Percentiles rank a stretch among this genome's conserved stretches.
Conservation (phyloP, 2,329 filamentous ascomycete genomes). For the Colletotrichum somersetense region DNA sequence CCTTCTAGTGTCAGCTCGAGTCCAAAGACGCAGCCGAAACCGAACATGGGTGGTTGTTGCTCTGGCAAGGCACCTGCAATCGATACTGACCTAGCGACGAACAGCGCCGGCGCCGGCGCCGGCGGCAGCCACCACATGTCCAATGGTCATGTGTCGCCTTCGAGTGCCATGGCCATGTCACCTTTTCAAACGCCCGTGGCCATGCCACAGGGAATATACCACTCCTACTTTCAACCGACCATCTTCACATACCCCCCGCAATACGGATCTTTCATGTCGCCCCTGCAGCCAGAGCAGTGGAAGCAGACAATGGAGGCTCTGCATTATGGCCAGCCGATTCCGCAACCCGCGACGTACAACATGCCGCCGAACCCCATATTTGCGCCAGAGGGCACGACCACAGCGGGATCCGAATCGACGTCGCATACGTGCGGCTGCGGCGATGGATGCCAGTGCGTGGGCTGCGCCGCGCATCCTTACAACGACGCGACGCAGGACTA, state of each 20-base stretch:
- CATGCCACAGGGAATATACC: slow-evolving; percentile 55
- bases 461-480: slow-evolving; percentile 76
- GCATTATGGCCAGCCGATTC: slow-evolving; percentile 52
- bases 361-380: slow-evolving; percentile 33
- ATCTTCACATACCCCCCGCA: slow-evolving; percentile 67
- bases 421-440: slow-evolving; percentile 71
- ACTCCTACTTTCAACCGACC: slow-evolving; percentile 58
- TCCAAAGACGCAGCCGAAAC: slow-evolving; percentile 38
- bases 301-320: slow-evolving; percentile 59
- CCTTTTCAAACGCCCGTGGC: slow-evolving; percentile 53
- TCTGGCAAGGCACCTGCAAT: slow-evolving; percentile 47
- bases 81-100: slow-evolving; percentile 29
- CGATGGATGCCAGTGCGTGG: slow-evolving; percentile 74
- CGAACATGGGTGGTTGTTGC: slow-evolving; percentile 52
- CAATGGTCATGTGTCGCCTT: slow-evolving; percentile 44
- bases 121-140: slow-evolving; percentile 16
- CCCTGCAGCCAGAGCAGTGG: slow-evolving; percentile 67
- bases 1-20: slow-evolving; percentile 39
- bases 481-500: slow-evolving; percentile 71
- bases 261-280: slow-evolving; percentile 67
- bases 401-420: slow-evolving; percentile 47
- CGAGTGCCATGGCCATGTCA: slow-evolving; percentile 47
- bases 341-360: slow-evolving; percentile 44
- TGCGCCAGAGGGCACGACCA: slow-evolving; percentile 27
- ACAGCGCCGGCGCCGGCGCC: background rate